Percentiles rank a stretch among this genome's conserved stretches.
phyloP scores from a whole-genome alignment of 495 filamentous ascomycete species.

The Trichoderma gamsii region DNA sequence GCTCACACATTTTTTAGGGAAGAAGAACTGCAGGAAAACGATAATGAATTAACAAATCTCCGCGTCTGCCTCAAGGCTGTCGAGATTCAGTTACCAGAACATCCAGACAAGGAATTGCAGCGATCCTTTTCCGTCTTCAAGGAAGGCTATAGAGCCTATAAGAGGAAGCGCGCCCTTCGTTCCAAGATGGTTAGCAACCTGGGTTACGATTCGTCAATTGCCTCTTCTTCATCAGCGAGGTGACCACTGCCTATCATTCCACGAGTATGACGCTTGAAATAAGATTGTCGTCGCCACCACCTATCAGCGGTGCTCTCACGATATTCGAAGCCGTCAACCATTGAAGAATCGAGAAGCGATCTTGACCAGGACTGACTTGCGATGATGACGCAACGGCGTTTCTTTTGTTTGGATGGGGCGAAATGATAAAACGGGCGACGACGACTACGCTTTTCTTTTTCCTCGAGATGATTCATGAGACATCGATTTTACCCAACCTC shows the following conservation, averaged over 20 bases:
- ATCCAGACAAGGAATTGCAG: conserved; percentile 37
- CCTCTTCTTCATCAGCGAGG: neutral
- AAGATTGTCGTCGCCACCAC: neutral
- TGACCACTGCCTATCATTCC: neutral
- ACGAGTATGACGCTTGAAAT: neutral
- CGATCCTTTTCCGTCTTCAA: conserved; percentile 26
- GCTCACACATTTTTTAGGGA: conserved; percentile 22
- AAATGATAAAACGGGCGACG: conserved; percentile 1
- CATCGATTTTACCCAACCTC: neutral
- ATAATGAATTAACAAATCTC: conserved; percentile 43
- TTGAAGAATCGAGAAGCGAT: neutral
- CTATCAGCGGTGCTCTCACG: neutral
- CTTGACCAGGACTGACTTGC: neutral
- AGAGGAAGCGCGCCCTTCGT: conserved; percentile 10
- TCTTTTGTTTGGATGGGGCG: conserved; percentile 5
- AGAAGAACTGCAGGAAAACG: conserved; percentile 25
- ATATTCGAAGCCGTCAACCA: neutral
- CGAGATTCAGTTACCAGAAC: conserved; percentile 42
- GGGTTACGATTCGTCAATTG: neutral
- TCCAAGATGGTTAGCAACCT: neutral
- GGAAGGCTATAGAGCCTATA: conserved; percentile 6
- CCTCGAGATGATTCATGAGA: conserved; percentile 1
- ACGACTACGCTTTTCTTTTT: neutral
- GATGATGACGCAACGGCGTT: conserved; percentile 8
- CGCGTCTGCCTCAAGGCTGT: conserved; percentile 49